Conservation (phyloP, 1,284 basidiomycete species). For the Ganoderma lingzhi region DNA sequence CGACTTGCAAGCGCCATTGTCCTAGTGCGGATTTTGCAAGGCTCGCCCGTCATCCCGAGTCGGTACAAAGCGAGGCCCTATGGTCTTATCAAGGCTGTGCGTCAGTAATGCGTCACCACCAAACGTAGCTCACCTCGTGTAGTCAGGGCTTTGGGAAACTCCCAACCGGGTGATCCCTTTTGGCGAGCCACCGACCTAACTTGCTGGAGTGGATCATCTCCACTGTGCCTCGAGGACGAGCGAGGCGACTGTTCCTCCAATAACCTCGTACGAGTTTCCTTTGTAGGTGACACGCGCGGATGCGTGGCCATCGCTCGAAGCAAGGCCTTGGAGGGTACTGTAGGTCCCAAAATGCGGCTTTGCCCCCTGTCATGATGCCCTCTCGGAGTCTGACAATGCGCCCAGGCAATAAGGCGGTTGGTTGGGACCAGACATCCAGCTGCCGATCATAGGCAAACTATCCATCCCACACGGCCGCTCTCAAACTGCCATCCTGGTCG, state of each 20-base stretch:
- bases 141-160: not conserved
- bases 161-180: not conserved
- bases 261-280: slow-evolving; percentile 1
- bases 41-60: not conserved
- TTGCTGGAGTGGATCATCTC: slow-evolving; percentile 1
- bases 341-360: not conserved
- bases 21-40: slow-evolving; percentile 14
- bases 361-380: not conserved
- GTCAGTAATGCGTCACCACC: slow-evolving; percentile 1
- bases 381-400: not conserved
- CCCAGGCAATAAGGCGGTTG: not conserved
- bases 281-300: not conserved
- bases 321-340: not conserved
- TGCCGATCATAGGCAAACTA: not conserved
- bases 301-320: not conserved
- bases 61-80: slow-evolving; percentile 1
- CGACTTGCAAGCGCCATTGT: not conserved
- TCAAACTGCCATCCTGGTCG: not conserved
- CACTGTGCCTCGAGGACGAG: not conserved
- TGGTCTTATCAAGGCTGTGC: not conserved
- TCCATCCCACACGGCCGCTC: not conserved
- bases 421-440: not conserved
- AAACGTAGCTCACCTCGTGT: not conserved
- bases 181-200: not conserved
- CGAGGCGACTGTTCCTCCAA: not conserved